phyloP scores from a whole-genome alignment of 2,329 filamentous ascomycete genomes.

The Cryphonectria naterciae region DNA sequence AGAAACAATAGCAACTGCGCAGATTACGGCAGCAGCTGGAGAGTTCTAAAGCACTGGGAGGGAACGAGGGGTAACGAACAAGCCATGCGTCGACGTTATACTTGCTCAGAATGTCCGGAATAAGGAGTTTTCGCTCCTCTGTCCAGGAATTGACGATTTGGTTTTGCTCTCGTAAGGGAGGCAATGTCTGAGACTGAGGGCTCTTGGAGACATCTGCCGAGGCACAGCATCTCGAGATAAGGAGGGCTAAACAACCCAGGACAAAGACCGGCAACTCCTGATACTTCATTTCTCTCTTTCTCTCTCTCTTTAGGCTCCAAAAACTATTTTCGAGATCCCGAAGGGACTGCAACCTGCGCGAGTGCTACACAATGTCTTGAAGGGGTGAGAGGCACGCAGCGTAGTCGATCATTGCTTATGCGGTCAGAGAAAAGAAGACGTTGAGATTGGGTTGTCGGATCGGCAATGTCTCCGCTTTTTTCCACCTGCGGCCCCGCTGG shows the following conservation, averaged over 20 bases:
- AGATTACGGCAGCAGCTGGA: neutral
- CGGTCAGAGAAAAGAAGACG: neutral
- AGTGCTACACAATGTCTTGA: neutral
- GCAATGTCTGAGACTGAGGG: slow-evolving; percentile 44
- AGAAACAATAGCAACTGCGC: neutral
- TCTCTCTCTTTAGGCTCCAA: neutral
- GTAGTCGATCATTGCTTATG: neutral
- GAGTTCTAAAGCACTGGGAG: neutral
- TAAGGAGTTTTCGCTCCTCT: slow-evolving; percentile 44
- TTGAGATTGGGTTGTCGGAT: neutral
- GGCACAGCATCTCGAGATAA: slow-evolving; percentile 6
- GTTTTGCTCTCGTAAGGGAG: slow-evolving; percentile 49
- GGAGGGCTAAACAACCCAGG: slow-evolving; percentile 14
- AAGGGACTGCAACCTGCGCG: neutral
- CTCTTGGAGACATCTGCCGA: slow-evolving; percentile 28
- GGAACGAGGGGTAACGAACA: slow-evolving; percentile 34
- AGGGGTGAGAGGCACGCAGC: neutral
- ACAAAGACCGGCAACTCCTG: neutral
- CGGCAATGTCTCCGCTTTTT: neutral
- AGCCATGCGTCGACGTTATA: slow-evolving; percentile 54
- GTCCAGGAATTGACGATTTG: slow-evolving; percentile 50
- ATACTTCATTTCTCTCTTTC: neutral
- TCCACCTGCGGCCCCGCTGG: neutral
- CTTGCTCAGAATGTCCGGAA: slow-evolving; percentile 48
- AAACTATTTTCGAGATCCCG: neutral